These are phyloP conservation scores for Fragaria iinumae DNA, from an alignment of 306 rosid species.

Conservation along the genomic window DNA sequence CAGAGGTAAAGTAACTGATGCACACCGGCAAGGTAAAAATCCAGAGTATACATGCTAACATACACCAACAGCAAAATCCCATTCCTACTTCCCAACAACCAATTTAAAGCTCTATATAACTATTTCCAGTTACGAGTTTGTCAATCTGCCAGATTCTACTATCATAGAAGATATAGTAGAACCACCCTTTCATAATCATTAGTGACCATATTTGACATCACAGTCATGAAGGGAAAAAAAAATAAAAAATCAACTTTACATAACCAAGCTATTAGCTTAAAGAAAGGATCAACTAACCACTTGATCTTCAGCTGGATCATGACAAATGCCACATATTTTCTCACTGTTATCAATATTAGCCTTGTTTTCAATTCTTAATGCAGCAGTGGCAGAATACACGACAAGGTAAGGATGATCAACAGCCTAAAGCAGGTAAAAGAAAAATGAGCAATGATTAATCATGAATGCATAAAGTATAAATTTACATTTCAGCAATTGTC, in stretches of 20 bases:
- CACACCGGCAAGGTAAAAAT: background rate
- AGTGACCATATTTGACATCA: background rate
- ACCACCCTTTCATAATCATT: background rate
- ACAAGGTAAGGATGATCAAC: slow-evolving; percentile 93
- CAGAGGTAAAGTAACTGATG: background rate
- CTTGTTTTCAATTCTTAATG: slow-evolving; percentile 37
- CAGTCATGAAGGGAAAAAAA: background rate
- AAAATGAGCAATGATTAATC: background rate
- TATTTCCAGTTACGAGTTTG: background rate
- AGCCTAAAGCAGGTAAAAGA: slow-evolving; percentile 44
- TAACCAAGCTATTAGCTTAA: background rate
- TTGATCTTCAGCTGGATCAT: slow-evolving; percentile 64
- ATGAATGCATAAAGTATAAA: background rate
- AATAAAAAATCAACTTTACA: background rate
- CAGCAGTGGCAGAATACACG: slow-evolving; percentile 69
- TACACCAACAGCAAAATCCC: background rate
- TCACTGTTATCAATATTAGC: slow-evolving; percentile 35
- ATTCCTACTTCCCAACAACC: background rate
- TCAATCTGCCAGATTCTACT: background rate
- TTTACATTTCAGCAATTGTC: background rate
- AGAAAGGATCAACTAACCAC: slow-evolving; percentile 51
- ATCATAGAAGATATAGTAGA: background rate
- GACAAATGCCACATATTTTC: slow-evolving; percentile 73
- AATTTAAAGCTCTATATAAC: background rate
- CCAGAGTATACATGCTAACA: background rate